Evolutionary conservation across 2,329 filamentous ascomycete genomes (phyloP), one percentile per base, ranked within the genome.

Genomic region (Claviceps sp.): DNA sequence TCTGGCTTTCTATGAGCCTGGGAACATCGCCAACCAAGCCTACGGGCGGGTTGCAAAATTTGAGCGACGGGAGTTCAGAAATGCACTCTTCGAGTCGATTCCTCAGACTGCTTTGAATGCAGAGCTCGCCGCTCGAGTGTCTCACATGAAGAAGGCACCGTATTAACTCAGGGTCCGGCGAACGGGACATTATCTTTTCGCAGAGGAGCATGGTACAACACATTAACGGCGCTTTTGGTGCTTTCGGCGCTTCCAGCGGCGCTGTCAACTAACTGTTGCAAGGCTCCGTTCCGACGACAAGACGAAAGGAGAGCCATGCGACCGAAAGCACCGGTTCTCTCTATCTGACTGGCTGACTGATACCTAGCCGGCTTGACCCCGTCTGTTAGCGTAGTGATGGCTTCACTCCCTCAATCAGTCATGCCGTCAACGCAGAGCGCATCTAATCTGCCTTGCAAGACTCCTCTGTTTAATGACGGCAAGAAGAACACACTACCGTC

Each of bases 1-100:
- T 81, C 77, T 56, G 77, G 77, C 59, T 81, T 81, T 66, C 72
- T 81, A 56, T 81, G 69, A 74, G 50, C 54, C 37, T 14, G 9
- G 16, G 14, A 49, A 30, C 30, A 34, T 4, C 9, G 34, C 37
- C 14, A 30, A 16, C 22, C 3, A 20, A 5, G 47, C 38, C 47
- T 9, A 30, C 22, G 20, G 8, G 37, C 22, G 22, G 16, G 14
- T 18, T 16, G 22, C 5, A 26, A 26, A 13, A 41, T 47, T 5
- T 9, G 30, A 37, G 18, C 37, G 36, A 48, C 37, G 41, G 8
- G 41, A 37, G 37, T 22, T 41, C 8, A 24, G n/a, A 14, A 49
- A 4, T 24, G 5, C 14, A 24, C 7, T 14, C 3, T 20, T 38
- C 18, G 13, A 38, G 46, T 38, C 46, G 24, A 22, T 48, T 38